A percentile compares a stretch with the other conserved stretches of the same genome.
Evolutionary conservation across 768 basidiomycete species (phyloP).

Genomic region (Xerocomellus chrysenteron): DNA sequence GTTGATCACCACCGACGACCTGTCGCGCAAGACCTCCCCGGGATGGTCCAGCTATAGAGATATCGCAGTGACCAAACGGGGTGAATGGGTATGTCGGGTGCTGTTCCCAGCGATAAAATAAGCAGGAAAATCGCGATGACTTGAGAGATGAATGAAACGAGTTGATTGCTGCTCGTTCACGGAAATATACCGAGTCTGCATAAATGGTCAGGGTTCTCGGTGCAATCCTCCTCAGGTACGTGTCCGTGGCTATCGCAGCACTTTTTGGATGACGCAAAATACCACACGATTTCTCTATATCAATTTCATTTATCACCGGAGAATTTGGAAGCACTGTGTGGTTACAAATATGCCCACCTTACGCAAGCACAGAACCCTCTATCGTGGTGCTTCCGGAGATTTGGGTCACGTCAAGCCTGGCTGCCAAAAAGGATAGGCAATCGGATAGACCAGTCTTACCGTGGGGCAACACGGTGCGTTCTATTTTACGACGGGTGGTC

Average conservation of each 20-base stretch:
- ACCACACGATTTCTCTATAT: slow-evolving; percentile 13
- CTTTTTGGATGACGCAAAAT: slow-evolving; percentile 12
- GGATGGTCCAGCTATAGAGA: background rate
- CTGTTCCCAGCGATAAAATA: background rate
- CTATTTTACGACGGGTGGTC: slow-evolving; percentile 5
- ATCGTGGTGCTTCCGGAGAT: slow-evolving; percentile 2
- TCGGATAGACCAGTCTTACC: slow-evolving; percentile 7
- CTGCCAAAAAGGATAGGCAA: slow-evolving; percentile 8
- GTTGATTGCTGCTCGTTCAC: slow-evolving; percentile 12
- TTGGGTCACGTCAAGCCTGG: background rate
- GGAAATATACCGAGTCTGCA: slow-evolving; percentile 11
- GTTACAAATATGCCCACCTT: slow-evolving; percentile 25
- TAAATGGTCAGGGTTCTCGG: slow-evolving; percentile 13
- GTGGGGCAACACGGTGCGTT: background rate
- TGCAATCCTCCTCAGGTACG: slow-evolving; percentile 26
- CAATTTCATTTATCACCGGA: slow-evolving; percentile 27
- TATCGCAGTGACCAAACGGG: background rate
- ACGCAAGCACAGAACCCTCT: slow-evolving; percentile 9
- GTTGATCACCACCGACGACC: slow-evolving; percentile 9
- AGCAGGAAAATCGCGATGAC: background rate
- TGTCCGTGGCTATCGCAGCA: slow-evolving; percentile 22
- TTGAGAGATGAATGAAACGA: background rate
- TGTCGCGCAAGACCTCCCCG: background rate
- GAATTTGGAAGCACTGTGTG: slow-evolving; percentile 12
- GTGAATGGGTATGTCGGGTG: background rate